Evolutionary conservation across 2,329 filamentous ascomycete species (phyloP).

Genomic region (Epicoccum nigrum): DNA sequence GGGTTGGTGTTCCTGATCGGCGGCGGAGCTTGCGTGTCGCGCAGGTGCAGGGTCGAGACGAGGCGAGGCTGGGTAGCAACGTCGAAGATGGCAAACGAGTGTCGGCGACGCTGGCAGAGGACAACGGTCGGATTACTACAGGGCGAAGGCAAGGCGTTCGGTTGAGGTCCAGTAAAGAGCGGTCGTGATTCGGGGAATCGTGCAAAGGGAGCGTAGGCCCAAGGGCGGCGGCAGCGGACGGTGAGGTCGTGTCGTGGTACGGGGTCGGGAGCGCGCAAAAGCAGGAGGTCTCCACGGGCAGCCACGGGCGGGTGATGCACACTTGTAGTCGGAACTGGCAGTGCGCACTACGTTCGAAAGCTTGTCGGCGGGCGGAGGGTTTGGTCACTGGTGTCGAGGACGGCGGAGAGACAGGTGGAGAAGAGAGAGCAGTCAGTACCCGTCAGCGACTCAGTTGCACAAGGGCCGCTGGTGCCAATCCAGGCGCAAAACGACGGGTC

Average conservation of each 20-base stretch:
- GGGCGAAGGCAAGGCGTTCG: conserved; percentile 22
- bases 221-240: conserved; percentile 20
- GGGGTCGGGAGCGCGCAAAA: conserved; percentile 4
- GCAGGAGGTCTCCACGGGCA: conserved; percentile 25
- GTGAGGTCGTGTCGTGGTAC: conserved; percentile 1
- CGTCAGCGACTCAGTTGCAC: conserved; percentile 16
- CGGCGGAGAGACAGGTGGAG: conserved; percentile 14
- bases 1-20: conserved; percentile 33
- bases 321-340: conserved; percentile 31
- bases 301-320: conserved; percentile 44
- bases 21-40: conserved; percentile 32
- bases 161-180: conserved; percentile 41
- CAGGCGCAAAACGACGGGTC: conserved; percentile 17
- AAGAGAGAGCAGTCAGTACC: conserved; percentile 8
- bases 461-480: neutral
- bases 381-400: conserved; percentile 14
- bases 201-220: conserved; percentile 43
- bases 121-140: conserved; percentile 28
- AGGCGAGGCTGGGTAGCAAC: conserved; percentile 7
- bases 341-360: conserved; percentile 43
- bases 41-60: conserved; percentile 18
- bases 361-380: conserved; percentile 42
- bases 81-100: conserved; percentile 28
- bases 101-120: conserved; percentile 25
- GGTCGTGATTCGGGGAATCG: conserved; percentile 46